Evolutionary conservation across 2,329 filamentous ascomycete species (phyloP), one percentile per base, ranked within the genome.

Genomic region (Phyllosticta citribraziliensis): DNA sequence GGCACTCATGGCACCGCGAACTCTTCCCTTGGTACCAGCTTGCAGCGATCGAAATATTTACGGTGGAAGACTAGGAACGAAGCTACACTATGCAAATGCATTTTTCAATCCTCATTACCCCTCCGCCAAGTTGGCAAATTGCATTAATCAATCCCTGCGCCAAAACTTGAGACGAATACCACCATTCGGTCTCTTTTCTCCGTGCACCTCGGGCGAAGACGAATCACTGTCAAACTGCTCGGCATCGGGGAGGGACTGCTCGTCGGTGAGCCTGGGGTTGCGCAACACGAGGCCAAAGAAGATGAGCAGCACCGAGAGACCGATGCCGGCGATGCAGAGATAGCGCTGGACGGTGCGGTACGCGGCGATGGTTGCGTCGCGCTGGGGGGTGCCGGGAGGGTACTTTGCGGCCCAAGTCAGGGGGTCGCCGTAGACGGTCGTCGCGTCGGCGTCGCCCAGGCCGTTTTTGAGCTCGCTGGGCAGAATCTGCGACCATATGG

Each of bases 401-500:
- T 79, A 76, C 0, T 65, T 63, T 0, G 58, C 52, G 1, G 72
- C 68, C 47, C 75, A 74, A 0, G 62, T 62, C 55, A 82, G 74
- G 0, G 80, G 80, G 27, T 73, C 63, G 1, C 64, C 75, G 71
- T 75, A 81, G 47, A 75, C 74, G 2, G 67, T 35, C 0, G 69
- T 65, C 0, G 78, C 80, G 52, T 67, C 76, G 53, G 67, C 66
- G 56, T 80, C 78, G 25, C 70, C 71, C 40, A 76, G 68, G 5
- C 70, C 68, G 2, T 66, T 59, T 5, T 66, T 66, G 2, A 87
- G 77, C 51, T 76, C 68, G 0, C 63, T 61, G 1, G 81, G 82
- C 5, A 86, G 74, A 2, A 80, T 72, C 67, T 87, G 82, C 0
- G 80, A 82, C 84, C 84, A 87, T 63, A 87, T 79, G 20, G 82